These are phyloP conservation scores for Euclidium syriacum DNA, from an alignment of 345 rosid species.

Conservation along the genomic window DNA sequence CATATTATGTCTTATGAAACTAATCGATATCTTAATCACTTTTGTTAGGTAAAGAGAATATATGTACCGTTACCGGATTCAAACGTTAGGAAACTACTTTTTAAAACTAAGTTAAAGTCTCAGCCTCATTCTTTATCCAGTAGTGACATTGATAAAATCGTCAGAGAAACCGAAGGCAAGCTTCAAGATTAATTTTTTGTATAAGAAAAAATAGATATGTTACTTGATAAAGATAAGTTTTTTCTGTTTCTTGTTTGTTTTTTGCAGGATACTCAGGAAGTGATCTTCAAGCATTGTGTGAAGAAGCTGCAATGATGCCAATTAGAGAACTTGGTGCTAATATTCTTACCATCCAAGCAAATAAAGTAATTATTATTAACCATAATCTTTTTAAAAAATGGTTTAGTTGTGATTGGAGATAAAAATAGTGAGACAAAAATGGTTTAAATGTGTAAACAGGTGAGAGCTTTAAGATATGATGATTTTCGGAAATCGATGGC, in stretches of 20 bases:
- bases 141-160: slow-evolving; percentile 71
- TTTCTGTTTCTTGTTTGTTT: too few relatives aligned
- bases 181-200: background rate
- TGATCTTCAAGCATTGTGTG: slow-evolving; percentile 95
- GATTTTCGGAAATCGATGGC: slow-evolving; percentile 81
- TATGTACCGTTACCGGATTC: slow-evolving; percentile 84
- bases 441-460: slow-evolving; percentile 38
- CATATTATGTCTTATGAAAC: background rate
- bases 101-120: slow-evolving; percentile 68
- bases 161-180: slow-evolving; percentile 81
- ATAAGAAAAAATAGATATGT: too few relatives aligned
- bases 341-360: slow-evolving; percentile 74
- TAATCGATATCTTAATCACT: background rate
- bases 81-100: slow-evolving; percentile 66
- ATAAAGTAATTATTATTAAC: slow-evolving; percentile 69
- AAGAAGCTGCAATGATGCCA: slow-evolving; percentile 99
- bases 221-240: too few relatives aligned
- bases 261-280: slow-evolving; percentile 99
- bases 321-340: slow-evolving; percentile 91
- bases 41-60: slow-evolving; percentile 81
- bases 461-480: slow-evolving; percentile 66
- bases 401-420: too few relatives aligned
- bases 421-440: too few relatives aligned
- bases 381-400: background rate
- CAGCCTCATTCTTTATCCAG: slow-evolving; percentile 75